These are phyloP conservation scores for Fusarium sp. DNA, from an alignment of 2,329 filamentous ascomycete species.

Conservation along the genomic window DNA sequence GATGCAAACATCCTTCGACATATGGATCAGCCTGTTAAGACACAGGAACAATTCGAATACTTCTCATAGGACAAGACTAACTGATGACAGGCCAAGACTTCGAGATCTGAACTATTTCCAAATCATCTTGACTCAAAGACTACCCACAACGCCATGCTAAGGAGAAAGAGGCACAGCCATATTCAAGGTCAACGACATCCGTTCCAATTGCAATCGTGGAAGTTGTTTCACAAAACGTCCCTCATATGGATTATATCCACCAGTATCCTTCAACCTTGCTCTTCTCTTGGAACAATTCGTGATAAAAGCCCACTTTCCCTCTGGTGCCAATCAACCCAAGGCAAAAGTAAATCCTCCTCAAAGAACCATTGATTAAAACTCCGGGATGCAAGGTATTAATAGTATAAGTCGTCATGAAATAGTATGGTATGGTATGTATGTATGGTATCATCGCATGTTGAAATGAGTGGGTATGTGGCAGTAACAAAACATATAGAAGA, in stretches of 20 bases:
- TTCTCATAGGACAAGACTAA: not conserved
- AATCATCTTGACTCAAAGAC: slow-evolving; percentile 15
- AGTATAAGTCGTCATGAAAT: slow-evolving; percentile 45
- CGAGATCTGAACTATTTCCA: not conserved
- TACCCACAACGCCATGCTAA: slow-evolving; percentile 35
- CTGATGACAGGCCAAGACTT: not conserved
- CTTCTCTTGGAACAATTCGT: slow-evolving; percentile 3
- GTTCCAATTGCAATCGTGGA: slow-evolving; percentile 3
- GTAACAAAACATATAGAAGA: slow-evolving; percentile 46
- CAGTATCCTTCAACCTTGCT: not conserved
- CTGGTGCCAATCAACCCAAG: slow-evolving; percentile 13
- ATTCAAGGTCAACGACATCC: slow-evolving; percentile 11
- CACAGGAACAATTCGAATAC: not conserved
- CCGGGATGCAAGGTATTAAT: slow-evolving; percentile 44
- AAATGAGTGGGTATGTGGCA: slow-evolving; percentile 53
- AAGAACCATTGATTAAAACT: slow-evolving; percentile 19
- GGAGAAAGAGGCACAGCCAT: slow-evolving; percentile 18
- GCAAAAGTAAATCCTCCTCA: slow-evolving; percentile 25
- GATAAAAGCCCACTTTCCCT: slow-evolving; percentile 2
- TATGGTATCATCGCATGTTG: slow-evolving; percentile 49
- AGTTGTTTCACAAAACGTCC: slow-evolving; percentile 3
- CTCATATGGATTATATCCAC: slow-evolving; percentile 2
- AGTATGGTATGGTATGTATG: slow-evolving; percentile 20
- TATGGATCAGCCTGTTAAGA: not conserved
- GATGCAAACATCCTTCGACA: not conserved